These are phyloP conservation scores for Vicia villosa DNA, from an alignment of 306 rosid species.

Conservation along the genomic window DNA sequence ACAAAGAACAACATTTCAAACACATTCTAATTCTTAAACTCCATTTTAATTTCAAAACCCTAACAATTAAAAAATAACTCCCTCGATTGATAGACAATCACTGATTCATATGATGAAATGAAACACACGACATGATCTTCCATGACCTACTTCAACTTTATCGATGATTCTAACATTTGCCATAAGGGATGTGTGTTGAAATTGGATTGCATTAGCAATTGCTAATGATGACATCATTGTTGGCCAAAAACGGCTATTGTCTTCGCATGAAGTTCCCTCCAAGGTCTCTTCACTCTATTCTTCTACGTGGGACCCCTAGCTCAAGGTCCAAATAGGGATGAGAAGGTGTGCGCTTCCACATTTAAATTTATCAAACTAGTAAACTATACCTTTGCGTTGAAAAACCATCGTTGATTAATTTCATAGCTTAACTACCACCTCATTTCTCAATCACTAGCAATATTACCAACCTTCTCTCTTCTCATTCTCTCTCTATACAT, in stretches of 20 bases:
- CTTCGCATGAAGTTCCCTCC: not conserved
- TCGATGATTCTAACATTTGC: too few relatives aligned
- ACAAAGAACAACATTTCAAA: too few relatives aligned
- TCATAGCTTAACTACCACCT: conserved; percentile 8
- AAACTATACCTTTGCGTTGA: conserved; percentile 18
- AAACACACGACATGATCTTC: too few relatives aligned
- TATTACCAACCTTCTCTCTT: not conserved
- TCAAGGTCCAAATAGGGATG: conserved; percentile 30
- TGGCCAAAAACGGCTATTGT: not conserved
- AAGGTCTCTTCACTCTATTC: not conserved
- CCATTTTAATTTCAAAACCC: too few relatives aligned
- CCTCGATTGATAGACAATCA: too few relatives aligned
- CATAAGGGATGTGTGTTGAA: too few relatives aligned
- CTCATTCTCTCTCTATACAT: not conserved
- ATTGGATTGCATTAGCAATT: too few relatives aligned
- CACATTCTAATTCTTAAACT: too few relatives aligned
- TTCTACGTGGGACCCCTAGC: conserved; percentile 32
- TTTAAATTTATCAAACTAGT: conserved; percentile 19
- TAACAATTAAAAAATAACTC: too few relatives aligned
- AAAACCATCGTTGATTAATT: not conserved
- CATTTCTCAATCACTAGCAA: not conserved
- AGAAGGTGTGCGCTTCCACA: conserved; percentile 25
- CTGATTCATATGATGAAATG: too few relatives aligned
- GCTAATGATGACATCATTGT: not conserved
- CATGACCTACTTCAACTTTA: too few relatives aligned